phyloP scores from a whole-genome alignment of 371 early-diverging fungal species.

The Spiromyces aspiralis region DNA sequence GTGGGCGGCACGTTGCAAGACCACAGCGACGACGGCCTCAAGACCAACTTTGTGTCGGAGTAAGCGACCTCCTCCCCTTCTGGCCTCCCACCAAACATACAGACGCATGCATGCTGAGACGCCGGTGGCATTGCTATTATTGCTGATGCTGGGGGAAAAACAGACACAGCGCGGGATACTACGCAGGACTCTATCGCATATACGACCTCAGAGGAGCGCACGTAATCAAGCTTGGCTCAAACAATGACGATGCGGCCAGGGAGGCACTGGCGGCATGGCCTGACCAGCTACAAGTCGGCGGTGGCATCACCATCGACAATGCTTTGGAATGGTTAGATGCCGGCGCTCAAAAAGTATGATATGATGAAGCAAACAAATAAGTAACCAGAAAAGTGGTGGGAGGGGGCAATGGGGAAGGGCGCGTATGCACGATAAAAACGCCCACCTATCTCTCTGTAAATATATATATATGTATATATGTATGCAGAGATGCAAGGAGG shows the following conservation, averaged over 20 bases:
- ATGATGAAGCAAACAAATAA: no score
- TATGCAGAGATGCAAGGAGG: no score
- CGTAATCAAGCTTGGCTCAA: slow-evolving; percentile 83
- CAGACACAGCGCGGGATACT: slow-evolving; percentile 59
- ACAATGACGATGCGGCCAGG: slow-evolving; percentile 72
- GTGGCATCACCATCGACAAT: slow-evolving; percentile 82
- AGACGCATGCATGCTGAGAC: not conserved
- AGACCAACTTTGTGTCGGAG: slow-evolving; percentile 85
- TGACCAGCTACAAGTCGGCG: slow-evolving; percentile 73
- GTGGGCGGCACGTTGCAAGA: slow-evolving; percentile 84
- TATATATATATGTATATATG: no score
- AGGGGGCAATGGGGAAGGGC: no score
- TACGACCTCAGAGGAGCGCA: slow-evolving; percentile 70
- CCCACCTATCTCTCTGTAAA: no score
- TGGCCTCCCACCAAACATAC: not conserved
- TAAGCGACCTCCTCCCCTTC: slow-evolving; percentile 11
- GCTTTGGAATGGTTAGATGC: slow-evolving; percentile 68
- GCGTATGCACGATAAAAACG: no score
- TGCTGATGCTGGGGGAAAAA: not conserved
- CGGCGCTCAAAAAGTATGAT: slow-evolving; percentile 62
- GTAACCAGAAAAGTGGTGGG: no score
- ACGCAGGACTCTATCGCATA: slow-evolving; percentile 58
- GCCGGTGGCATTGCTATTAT: not conserved
- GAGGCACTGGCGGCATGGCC: slow-evolving; percentile 79
- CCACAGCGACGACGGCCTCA: slow-evolving; percentile 31